Conservation (phyloP, 2,329 filamentous ascomycete genomes). For the Mycosphaerelloides madeirae region DNA sequence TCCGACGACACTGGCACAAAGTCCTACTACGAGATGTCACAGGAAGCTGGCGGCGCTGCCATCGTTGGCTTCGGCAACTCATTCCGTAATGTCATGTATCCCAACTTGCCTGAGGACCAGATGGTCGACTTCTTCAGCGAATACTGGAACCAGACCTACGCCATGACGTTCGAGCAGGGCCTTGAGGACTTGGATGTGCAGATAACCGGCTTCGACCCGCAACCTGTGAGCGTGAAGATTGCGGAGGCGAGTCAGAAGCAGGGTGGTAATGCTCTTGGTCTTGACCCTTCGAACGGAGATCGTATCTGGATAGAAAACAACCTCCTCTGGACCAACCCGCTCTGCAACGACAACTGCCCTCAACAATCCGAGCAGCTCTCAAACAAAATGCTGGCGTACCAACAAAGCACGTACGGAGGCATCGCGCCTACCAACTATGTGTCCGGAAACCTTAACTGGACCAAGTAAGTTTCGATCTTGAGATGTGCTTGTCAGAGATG, state of each 20-base stretch:
- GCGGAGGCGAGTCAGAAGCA: constrained; percentile 11
- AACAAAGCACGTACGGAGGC: constrained; percentile 10
- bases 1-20: constrained; percentile 9
- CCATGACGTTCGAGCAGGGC: constrained; percentile 8
- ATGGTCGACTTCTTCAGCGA: constrained; percentile 14
- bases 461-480: background rate
- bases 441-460: constrained; percentile 6
- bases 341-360: constrained; percentile 17
- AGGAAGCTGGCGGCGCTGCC: constrained; percentile 13
- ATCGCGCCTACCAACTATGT: constrained; percentile 17
- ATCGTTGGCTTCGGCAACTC: constrained; percentile 18
- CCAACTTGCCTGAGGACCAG: constrained; percentile 16
- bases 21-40: constrained; percentile 11
- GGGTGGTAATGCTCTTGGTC: constrained; percentile 18
- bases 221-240: constrained; percentile 15
- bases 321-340: constrained; percentile 15
- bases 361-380: constrained; percentile 12
- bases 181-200: constrained; percentile 16
- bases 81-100: constrained; percentile 17
- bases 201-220: constrained; percentile 17
- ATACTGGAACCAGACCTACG: constrained; percentile 13
- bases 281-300: constrained; percentile 16
- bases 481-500: background rate
- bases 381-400: constrained; percentile 5
- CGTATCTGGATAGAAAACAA: constrained; percentile 20